A percentile compares a stretch with the other conserved stretches of the same genome.
Conservation (phyloP, 1,284 basidiomycete species). For the Ceratobasidium sp. region DNA sequence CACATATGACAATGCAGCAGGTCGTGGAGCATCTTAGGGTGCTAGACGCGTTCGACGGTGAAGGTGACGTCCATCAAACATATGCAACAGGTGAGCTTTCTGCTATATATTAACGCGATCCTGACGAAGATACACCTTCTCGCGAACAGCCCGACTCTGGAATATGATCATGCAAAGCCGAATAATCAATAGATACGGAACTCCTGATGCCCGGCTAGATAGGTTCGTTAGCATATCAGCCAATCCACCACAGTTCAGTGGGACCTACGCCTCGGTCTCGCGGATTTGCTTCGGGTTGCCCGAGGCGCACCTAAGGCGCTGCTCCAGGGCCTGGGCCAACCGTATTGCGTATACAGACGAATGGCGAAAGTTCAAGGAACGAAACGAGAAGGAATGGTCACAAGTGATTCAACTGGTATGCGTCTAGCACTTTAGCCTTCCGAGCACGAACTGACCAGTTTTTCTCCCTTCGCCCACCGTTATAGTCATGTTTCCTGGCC, state of each 20-base stretch:
- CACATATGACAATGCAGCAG: conserved; percentile 27
- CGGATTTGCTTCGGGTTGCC: conserved; percentile 8
- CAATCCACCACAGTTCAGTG: conserved; percentile 17
- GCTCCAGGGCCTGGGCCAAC: conserved; percentile 40
- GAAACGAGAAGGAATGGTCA: conserved; percentile 39
- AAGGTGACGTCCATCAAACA: conserved; percentile 18
- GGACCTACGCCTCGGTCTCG: background rate
- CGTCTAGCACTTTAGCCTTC: background rate
- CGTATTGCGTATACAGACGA: conserved; percentile 31
- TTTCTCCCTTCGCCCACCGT: background rate
- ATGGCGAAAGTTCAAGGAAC: conserved; percentile 22
- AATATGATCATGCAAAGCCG: conserved; percentile 33
- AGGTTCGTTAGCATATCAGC: conserved; percentile 28
- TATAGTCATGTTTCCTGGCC: conserved; percentile 16
- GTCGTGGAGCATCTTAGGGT: background rate
- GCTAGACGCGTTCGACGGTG: conserved; percentile 7
- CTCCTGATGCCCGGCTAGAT: conserved; percentile 28
- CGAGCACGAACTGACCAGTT: too few relatives aligned
- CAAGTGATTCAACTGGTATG: conserved; percentile 20
- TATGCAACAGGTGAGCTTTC: conserved; percentile 21
- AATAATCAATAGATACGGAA: conserved; percentile 38
- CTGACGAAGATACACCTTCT: too few relatives aligned
- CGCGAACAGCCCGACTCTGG: conserved; percentile 27
- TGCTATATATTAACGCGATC: too few relatives aligned
- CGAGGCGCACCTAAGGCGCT: conserved; percentile 24